Base-by-base conservation (phyloP, 768 basidiomycete species). In the Tricholomella constricta region DNA sequence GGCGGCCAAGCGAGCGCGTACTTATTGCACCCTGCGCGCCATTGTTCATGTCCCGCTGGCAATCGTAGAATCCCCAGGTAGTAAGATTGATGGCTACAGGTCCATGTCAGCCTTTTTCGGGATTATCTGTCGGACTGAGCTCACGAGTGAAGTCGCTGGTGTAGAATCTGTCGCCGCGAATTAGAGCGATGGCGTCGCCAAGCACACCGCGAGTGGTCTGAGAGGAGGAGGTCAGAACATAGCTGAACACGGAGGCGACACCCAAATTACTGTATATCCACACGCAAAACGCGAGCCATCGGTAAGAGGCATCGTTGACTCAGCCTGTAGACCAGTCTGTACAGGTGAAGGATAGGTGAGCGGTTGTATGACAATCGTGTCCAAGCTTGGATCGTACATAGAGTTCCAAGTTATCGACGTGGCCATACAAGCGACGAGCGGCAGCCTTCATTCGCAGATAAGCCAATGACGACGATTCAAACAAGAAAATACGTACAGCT, bases 31-130 rank as follows among this genome's bases (percentile, higher is more conserved):
- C 50, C 66, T 37, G 0, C 55, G 62, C 47, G 67, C 75, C 51
- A 61, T 64, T 31, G 65, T 68, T 56, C 61, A 62, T 59, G 41
- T 80, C 74, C 15, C 74, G 64, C 23, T 72, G 67, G 57, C 74
- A 77, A 56, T 82, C 81, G 27, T 76, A 65, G 65, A 69, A 80
- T 20, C 81, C 81, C 80, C 80, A 83, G 1, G 76, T 63, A 0
- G 81, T 82, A 38, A 82, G 57, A 52, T 77, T 74, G 32, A 59
- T 62, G 1, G 79, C 78, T 80, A 51, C 4, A 44, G 25, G 40
- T 51, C 15, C 9, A 31, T 40, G 34, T 48, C 4, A 17, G 22
- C 20, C 2, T 20, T n/a, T 5, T n/a, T 12, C n/a, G 12, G n/a
- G 31, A 31, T 25, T 27, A 17, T 6, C 26, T 19, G 10, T 6